A percentile compares a stretch with the other conserved stretches of the same genome.
phyloP scores from a whole-genome alignment of 495 filamentous ascomycete species.

The Bryoglossum gracile region DNA sequence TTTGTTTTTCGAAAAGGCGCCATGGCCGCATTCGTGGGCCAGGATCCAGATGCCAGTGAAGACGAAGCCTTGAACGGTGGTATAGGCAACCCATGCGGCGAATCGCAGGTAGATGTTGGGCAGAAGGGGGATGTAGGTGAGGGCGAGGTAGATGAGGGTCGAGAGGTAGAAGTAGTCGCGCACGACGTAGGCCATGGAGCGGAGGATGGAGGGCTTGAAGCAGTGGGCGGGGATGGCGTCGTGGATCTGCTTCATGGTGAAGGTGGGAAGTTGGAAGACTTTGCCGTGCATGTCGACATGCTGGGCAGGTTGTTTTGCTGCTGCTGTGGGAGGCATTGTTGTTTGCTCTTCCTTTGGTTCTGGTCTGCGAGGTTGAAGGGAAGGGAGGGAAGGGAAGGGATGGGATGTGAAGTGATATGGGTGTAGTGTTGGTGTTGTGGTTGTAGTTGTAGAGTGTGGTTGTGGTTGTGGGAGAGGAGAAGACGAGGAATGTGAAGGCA shows the following conservation, averaged over 20 bases:
- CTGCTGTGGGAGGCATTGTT: constrained; percentile 2
- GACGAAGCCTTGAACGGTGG: constrained; percentile 56
- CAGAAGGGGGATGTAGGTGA: constrained; percentile 45
- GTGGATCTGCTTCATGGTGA: constrained; percentile 59
- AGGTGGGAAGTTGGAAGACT: constrained; percentile 48
- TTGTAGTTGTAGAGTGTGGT: too few relatives aligned
- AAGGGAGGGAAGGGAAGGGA: too few relatives aligned
- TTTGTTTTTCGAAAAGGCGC: constrained; percentile 57
- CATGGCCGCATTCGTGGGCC: constrained; percentile 68
- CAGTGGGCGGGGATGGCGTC: constrained; percentile 63
- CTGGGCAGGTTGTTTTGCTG: constrained; percentile 10
- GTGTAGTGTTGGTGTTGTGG: too few relatives aligned
- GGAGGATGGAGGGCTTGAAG: constrained; percentile 53
- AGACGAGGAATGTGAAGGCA: too few relatives aligned
- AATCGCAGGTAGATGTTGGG: constrained; percentile 38
- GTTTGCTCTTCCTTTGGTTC: too few relatives aligned
- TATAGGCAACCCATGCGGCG: constrained; percentile 50
- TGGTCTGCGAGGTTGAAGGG: too few relatives aligned
- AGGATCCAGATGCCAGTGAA: constrained; percentile 66
- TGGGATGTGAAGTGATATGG: too few relatives aligned
- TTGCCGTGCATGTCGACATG: constrained; percentile 46
- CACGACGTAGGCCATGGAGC: constrained; percentile 51
- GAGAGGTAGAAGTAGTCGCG: constrained; percentile 49
- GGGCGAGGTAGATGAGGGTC: constrained; percentile 46
- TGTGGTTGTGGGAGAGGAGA: too few relatives aligned